phyloP scores from a whole-genome alignment of 106 monocot genomes.

The Dactylorhiza incarnata region DNA sequence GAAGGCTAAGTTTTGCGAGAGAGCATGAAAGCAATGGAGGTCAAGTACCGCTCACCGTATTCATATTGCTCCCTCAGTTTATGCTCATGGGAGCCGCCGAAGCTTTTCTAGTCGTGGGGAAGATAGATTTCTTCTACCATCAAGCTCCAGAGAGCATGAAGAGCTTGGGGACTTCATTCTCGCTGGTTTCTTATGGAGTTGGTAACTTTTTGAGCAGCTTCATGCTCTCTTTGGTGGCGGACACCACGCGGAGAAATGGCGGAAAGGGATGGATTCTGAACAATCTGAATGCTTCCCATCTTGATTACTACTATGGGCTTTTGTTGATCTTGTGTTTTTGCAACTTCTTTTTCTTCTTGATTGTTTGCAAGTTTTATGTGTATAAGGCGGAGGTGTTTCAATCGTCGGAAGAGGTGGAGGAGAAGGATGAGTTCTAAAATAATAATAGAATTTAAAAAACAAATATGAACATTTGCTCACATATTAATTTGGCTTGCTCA shows the following conservation, averaged over 20 bases:
- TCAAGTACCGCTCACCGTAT: constrained; percentile 22
- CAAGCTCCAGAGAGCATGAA: too few relatives aligned
- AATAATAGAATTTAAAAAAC: too few relatives aligned
- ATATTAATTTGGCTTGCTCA: too few relatives aligned
- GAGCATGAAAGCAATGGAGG: background rate
- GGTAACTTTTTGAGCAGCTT: constrained; percentile 2
- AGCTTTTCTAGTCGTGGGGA: background rate
- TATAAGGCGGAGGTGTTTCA: background rate
- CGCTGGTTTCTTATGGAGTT: constrained; percentile 2
- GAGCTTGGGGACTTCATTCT: background rate
- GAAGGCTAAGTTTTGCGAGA: constrained; percentile 10
- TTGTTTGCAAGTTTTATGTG: background rate
- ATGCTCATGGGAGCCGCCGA: constrained; percentile 8
- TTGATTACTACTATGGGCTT: constrained; percentile 1
- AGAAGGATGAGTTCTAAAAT: background rate
- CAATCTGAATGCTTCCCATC: constrained; percentile 5
- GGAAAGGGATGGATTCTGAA: constrained; percentile 2
- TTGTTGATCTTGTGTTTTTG: background rate
- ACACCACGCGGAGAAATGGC: background rate
- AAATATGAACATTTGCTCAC: too few relatives aligned
- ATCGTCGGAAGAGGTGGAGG: background rate
- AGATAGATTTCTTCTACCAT: too few relatives aligned
- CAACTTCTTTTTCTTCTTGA: background rate
- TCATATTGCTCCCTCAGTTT: constrained; percentile 46
- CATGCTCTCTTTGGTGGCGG: background rate